Base-by-base conservation (phyloP, 192 early-diverging fungal genomes). In the Linnemannia hyalina region DNA sequence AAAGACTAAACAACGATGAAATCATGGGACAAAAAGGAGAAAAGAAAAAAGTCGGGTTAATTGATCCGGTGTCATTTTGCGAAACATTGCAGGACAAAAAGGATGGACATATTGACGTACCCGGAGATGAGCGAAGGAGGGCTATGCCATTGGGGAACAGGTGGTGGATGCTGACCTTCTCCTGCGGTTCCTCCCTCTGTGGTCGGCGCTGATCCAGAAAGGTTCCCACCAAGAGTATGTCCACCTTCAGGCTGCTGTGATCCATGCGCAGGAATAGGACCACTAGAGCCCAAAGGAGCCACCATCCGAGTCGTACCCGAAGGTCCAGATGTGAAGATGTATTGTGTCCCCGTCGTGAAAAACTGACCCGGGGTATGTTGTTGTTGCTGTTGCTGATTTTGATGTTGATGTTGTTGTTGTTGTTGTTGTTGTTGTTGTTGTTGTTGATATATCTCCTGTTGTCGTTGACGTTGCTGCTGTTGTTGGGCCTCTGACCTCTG, bases 101-200 rank as follows among this genome's bases (percentile, higher is more conserved):
- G 79, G 6, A 20, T 70, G 26, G 35, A 74, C 73, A 8, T 38
- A n/a, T 54, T 78, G 18, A 42, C 52, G 35, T 74, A 77, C 85
- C 78, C 65, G 32, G 77, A 78, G 49, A 84, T 78, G 42, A 78
- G 75, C 42, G 77, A 40, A 65, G 75, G 78, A 57, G 71, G 75
- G 44, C 76, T 80, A 40, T 75, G 65, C 80, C 80, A 80, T 29
- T 73, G 71, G 68, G 82, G 63, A 32, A 35, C 73, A 32, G 23
- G 57, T 38, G 26, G 8, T 57, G 6, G 55, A 10, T 57, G 55
- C 55, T 57, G 55, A 57, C 55, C 55, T 57, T 5, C 35, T 57
- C 23, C 35, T 32, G 52, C 41, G 35, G 32, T 35, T 44, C 8
- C 74, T 69, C 23, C 57, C 32, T 57, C 23, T 40, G 42, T 71